Evolutionary conservation across 1,284 basidiomycete species (phyloP).

Genomic region (Fomes fomentarius): DNA sequence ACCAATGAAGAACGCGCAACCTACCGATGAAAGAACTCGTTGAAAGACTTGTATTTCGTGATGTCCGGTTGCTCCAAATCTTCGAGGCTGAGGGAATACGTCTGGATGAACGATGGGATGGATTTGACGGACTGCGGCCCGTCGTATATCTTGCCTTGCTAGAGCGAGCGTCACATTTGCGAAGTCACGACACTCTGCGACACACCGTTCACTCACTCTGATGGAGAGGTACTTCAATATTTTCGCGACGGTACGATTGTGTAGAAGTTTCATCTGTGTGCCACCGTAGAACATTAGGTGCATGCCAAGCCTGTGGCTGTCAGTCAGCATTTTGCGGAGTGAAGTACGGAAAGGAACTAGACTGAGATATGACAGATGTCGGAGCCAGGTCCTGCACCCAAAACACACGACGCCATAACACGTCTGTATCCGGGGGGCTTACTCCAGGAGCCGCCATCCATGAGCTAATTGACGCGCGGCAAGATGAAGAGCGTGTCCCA

Average conservation of each 20-base stretch:
- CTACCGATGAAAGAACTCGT: slow-evolving; percentile 77
- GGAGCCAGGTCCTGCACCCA: too few relatives aligned
- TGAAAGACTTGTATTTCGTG: slow-evolving; percentile 70
- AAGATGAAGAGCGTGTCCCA: too few relatives aligned
- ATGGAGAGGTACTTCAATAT: slow-evolving; percentile 70
- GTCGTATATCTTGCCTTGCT: slow-evolving; percentile 63
- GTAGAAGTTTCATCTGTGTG: slow-evolving; percentile 56
- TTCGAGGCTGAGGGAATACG: slow-evolving; percentile 64
- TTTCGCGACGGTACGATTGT: slow-evolving; percentile 55
- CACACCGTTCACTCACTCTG: slow-evolving; percentile 43
- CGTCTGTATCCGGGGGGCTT: too few relatives aligned
- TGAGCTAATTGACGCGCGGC: too few relatives aligned
- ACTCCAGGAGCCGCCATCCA: too few relatives aligned
- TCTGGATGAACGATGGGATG: slow-evolving; percentile 75
- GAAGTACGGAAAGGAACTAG: too few relatives aligned
- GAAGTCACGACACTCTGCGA: not conserved
- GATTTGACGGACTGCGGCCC: slow-evolving; percentile 55
- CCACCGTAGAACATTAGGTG: slow-evolving; percentile 76
- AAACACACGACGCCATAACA: too few relatives aligned
- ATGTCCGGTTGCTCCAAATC: slow-evolving; percentile 73
- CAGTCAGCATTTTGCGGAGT: not conserved
- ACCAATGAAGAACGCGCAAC: not conserved
- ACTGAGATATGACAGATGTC: too few relatives aligned
- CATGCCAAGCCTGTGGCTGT: slow-evolving; percentile 61
- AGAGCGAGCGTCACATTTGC: not conserved